Evolutionary conservation across 1,284 basidiomycete genomes (phyloP), one percentile per base, ranked within the genome.

Genomic region (Porodaedalea pini): DNA sequence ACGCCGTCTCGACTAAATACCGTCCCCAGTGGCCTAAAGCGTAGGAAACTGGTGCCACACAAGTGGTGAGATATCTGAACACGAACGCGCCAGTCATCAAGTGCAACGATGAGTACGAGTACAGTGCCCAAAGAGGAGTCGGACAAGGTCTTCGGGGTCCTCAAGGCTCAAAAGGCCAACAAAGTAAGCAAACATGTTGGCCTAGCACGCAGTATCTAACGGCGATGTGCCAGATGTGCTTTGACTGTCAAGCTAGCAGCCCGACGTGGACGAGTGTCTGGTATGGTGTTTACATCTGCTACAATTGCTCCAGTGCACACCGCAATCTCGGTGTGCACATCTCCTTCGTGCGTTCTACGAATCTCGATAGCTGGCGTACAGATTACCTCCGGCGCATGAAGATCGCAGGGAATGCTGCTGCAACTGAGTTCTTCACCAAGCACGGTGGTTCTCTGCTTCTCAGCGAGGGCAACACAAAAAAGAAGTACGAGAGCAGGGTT

Each of bases 281-380:
- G 0, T 99, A 90, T 69, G 96, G 92, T 51, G 88, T 99, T 45
- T 99, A 99, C 74, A 96, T 99, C 68, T 99, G 96, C 69, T 78
- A 99, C 45, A 95, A 99, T 66, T 99, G 96, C 78, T 98, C 95
- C 4, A 92, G 89, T 62, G 80, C 92, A 13, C 96, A 99, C 73
- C 82, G 96, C 58, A 98, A 97, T 72, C 88, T 98, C 83, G 96
- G 96, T 65, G 97, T 99, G 17, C 96, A 99, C 71, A 95, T 99
- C 72, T 92, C 86, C 63, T 99, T 99, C 69, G 96, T 99, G 45
- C 80, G 94, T 90, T 94, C 96, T 11, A 98, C 94, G 62, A 98
- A 96, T 75, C 85, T 99, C 56, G 96, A 99, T 74, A 87, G 85
- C 58, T 99, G 96, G 96, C 88, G 94, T 63, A 81, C 94, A 64